These are phyloP conservation scores for Pseudotsuga menziesii DNA, from an alignment of 75 land plant genomes.

Conservation along the genomic window DNA sequence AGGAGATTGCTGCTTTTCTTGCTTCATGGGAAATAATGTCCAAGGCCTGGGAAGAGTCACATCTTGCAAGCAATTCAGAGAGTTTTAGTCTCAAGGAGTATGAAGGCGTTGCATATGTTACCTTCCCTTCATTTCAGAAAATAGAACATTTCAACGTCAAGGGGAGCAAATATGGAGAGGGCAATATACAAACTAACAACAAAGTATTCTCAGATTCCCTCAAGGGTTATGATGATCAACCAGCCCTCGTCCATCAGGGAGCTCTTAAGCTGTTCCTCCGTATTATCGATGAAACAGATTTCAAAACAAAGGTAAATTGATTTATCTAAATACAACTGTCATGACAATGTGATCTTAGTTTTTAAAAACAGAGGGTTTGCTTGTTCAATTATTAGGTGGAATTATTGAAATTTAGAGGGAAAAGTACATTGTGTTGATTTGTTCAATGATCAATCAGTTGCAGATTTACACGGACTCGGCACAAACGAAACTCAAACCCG, in stretches of 20 bases:
- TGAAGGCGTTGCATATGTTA: not conserved
- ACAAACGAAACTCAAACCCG: not conserved
- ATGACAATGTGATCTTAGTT: not conserved
- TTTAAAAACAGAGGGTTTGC: not conserved
- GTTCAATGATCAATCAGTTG: not conserved
- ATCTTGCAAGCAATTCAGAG: not conserved
- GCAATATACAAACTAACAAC: not conserved
- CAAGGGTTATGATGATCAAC: not conserved
- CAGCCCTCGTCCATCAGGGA: not conserved
- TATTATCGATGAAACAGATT: not conserved
- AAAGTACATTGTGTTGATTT: no score
- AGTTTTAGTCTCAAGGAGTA: conserved; percentile 1
- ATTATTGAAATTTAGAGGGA: no score
- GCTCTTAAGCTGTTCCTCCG: not conserved
- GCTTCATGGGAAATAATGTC: not conserved
- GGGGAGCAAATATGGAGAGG: conserved; percentile 2
- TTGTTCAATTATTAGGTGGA: not conserved
- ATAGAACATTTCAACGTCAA: not conserved
- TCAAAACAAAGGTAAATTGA: not conserved
- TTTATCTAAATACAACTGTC: not conserved
- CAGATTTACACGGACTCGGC: not conserved
- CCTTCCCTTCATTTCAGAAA: not conserved
- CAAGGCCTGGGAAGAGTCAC: not conserved
- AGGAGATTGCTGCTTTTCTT: not conserved
- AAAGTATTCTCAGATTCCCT: not conserved